A percentile compares a stretch with the other conserved stretches of the same genome.
These are phyloP conservation scores for Naegleria fowleri DNA, from an alignment of 208 protist species.

Conservation along the genomic window DNA sequence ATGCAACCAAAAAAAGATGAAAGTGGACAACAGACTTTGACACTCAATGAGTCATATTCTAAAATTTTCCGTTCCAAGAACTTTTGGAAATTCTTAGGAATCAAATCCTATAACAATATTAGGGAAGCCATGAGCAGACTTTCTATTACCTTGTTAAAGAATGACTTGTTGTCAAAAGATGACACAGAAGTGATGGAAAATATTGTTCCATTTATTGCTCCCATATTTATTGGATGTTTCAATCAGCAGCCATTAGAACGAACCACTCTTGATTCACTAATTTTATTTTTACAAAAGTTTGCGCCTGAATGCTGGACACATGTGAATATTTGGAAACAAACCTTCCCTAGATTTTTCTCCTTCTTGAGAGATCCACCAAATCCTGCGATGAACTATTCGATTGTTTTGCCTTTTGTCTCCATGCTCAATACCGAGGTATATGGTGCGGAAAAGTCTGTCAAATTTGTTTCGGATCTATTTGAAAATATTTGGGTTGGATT, in stretches of 20 bases:
- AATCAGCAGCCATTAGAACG: neutral
- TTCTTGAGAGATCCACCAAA: neutral
- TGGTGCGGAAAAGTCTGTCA: neutral
- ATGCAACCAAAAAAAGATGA: neutral
- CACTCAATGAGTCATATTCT: neutral
- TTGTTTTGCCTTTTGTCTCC: neutral
- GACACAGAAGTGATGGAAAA: neutral
- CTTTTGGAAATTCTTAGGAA: neutral
- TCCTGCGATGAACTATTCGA: neutral
- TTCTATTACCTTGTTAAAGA: neutral
- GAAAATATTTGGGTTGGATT: neutral
- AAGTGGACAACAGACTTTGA: neutral
- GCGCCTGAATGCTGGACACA: neutral
- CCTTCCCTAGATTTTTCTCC: neutral
- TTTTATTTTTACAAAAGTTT: constrained; percentile 21
- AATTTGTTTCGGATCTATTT: neutral
- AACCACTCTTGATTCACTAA: neutral
- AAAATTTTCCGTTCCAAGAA: neutral
- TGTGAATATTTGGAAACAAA: neutral
- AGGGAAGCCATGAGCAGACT: neutral
- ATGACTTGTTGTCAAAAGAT: neutral
- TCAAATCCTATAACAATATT: neutral
- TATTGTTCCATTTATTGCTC: neutral
- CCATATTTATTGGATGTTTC: constrained; percentile 11
- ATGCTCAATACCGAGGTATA: neutral